Evolutionary conservation across 371 early-diverging fungal species (phyloP).

Genomic region (Mortierella sp.): DNA sequence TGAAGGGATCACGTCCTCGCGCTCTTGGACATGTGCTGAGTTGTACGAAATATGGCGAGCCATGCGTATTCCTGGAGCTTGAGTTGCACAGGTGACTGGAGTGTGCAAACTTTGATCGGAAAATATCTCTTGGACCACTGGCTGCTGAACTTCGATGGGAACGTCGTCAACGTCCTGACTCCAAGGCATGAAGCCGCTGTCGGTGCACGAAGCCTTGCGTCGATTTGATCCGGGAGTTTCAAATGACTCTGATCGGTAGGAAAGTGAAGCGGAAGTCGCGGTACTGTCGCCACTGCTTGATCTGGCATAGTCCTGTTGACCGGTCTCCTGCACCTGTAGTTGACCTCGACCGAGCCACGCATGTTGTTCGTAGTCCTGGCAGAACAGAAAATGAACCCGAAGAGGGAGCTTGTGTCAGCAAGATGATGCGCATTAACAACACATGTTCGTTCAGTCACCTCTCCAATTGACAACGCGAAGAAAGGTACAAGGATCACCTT

Average conservation of each 20-base stretch:
- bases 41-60: not conserved
- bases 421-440: no score
- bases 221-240: not conserved
- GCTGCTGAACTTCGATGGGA: not conserved
- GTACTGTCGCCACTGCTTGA: not conserved
- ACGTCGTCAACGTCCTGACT: not conserved
- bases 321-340: not conserved
- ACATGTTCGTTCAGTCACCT: not conserved
- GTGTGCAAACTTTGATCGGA: not conserved
- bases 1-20: not conserved
- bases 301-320: not conserved
- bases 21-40: not conserved
- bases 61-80: not conserved
- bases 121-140: not conserved
- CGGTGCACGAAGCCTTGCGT: conserved; percentile 4
- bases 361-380: conserved; percentile 34
- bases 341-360: conserved; percentile 33
- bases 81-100: not conserved
- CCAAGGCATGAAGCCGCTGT: conserved; percentile 17
- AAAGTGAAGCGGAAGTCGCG: not conserved
- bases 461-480: not conserved
- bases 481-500: not conserved
- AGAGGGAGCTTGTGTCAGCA: not conserved
- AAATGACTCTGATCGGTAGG: not conserved
- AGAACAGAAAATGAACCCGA: no score